These are phyloP conservation scores for Magnusiomyces tetraspermus DNA, from an alignment of 1,139 yeast genomes.

Conservation along the genomic window DNA sequence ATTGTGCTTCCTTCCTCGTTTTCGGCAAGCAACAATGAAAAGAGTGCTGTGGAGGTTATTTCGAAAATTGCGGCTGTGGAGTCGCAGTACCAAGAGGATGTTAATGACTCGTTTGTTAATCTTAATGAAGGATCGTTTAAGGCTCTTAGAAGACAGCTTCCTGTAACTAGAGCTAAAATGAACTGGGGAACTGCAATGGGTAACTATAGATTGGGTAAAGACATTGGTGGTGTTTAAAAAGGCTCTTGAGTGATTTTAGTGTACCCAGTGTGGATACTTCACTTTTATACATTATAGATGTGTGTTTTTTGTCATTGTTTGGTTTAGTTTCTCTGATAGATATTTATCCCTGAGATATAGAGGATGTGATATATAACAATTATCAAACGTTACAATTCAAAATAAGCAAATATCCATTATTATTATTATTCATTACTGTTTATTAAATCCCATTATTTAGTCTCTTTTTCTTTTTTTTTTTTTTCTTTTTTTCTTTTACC, in stretches of 20 bases:
- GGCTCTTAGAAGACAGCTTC: slow-evolving; percentile 78
- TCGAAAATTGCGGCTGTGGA: slow-evolving; percentile 52
- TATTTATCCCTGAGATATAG: too few relatives aligned
- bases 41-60: slow-evolving; percentile 33
- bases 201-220: slow-evolving; percentile 79
- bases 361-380: too few relatives aligned
- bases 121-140: slow-evolving; percentile 78
- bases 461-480: too few relatives aligned
- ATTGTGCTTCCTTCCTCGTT: slow-evolving; percentile 16
- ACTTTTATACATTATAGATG: too few relatives aligned
- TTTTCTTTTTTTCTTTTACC: too few relatives aligned
- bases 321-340: too few relatives aligned
- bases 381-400: too few relatives aligned
- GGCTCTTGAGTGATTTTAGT: slow-evolving; percentile 6
- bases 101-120: slow-evolving; percentile 56
- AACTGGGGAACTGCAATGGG: slow-evolving; percentile 95
- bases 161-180: slow-evolving; percentile 82
- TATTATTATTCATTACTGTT: too few relatives aligned
- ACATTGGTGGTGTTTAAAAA: slow-evolving; percentile 38
- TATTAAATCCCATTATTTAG: too few relatives aligned
- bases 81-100: slow-evolving; percentile 46
- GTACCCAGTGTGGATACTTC: too few relatives aligned
- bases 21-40: slow-evolving; percentile 22
- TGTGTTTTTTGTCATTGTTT: too few relatives aligned
- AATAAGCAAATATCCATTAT: too few relatives aligned